A percentile compares a stretch with the other conserved stretches of the same genome.
Conservation (phyloP, 192 early-diverging fungal species). For the Backusella macrospora region DNA sequence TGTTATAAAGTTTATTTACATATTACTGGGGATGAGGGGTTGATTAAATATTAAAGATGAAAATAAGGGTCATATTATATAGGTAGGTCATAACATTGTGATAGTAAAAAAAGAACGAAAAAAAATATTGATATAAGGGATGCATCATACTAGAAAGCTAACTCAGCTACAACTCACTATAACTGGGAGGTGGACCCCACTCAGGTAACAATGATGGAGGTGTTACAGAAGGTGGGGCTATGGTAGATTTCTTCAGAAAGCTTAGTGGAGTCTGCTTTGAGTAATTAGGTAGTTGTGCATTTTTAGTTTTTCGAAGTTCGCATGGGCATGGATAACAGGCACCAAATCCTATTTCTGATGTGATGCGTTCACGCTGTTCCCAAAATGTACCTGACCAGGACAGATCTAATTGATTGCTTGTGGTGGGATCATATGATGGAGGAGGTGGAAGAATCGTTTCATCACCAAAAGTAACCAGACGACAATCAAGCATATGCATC, state of each 20-base stretch:
- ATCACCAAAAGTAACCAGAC: slow-evolving; percentile 31
- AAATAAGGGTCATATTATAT: no score
- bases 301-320: slow-evolving; percentile 9
- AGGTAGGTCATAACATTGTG: no score
- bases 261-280: slow-evolving; percentile 10
- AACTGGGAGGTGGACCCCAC: slow-evolving; percentile 29
- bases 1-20: no score
- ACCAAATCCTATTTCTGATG: slow-evolving; percentile 18
- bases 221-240: background rate
- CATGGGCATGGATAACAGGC: slow-evolving; percentile 28
- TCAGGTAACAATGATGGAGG: slow-evolving; percentile 5
- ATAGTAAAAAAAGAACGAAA: no score
- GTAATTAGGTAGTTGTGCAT: background rate
- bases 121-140: background rate
- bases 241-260: background rate
- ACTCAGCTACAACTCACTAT: background rate
- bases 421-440: slow-evolving; percentile 13
- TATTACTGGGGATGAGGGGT: no score
- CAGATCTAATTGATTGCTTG: background rate
- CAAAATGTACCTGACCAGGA: slow-evolving; percentile 25
- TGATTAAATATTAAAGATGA: no score
- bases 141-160: background rate
- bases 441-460: slow-evolving; percentile 34
- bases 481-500: slow-evolving; percentile 33
- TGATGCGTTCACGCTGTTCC: slow-evolving; percentile 31